These are phyloP conservation scores for Citrus mangshanensis DNA, from an alignment of 345 rosid genomes.

Conservation along the genomic window DNA sequence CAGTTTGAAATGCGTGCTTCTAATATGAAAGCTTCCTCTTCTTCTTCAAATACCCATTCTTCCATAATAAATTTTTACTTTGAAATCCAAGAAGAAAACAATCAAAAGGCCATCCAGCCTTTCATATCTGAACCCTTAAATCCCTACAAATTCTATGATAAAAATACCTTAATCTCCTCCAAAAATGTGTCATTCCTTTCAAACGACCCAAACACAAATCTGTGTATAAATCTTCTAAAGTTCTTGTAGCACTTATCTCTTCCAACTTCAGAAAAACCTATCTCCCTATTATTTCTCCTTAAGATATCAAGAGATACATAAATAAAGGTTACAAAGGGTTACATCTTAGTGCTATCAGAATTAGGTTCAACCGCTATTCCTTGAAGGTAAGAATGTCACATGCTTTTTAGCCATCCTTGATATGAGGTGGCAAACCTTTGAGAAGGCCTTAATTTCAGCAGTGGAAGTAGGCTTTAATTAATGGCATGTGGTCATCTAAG, in stretches of 20 bases:
- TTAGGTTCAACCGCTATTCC: background rate
- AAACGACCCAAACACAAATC: background rate
- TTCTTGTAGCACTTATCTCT: background rate
- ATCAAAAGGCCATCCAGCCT: background rate
- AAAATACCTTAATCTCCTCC: background rate
- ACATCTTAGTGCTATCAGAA: background rate
- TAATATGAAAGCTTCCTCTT: background rate
- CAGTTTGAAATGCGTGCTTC: background rate
- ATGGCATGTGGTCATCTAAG: too few relatives aligned
- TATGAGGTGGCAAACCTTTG: background rate
- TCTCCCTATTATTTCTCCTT: too few relatives aligned
- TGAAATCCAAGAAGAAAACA: background rate
- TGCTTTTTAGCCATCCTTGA: too few relatives aligned
- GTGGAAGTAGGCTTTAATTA: too few relatives aligned
- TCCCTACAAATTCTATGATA: background rate
- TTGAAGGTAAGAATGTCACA: background rate
- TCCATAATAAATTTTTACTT: background rate
- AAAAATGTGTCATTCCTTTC: background rate
- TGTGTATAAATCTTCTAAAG: background rate
- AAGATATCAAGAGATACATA: too few relatives aligned
- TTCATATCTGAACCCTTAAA: background rate
- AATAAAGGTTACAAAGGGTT: background rate
- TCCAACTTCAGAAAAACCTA: background rate
- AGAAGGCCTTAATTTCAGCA: background rate
- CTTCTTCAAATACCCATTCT: rapidly evolving